Base-by-base conservation (phyloP, 2,329 filamentous ascomycete genomes). In the Alternaria hordeiaustralica region DNA sequence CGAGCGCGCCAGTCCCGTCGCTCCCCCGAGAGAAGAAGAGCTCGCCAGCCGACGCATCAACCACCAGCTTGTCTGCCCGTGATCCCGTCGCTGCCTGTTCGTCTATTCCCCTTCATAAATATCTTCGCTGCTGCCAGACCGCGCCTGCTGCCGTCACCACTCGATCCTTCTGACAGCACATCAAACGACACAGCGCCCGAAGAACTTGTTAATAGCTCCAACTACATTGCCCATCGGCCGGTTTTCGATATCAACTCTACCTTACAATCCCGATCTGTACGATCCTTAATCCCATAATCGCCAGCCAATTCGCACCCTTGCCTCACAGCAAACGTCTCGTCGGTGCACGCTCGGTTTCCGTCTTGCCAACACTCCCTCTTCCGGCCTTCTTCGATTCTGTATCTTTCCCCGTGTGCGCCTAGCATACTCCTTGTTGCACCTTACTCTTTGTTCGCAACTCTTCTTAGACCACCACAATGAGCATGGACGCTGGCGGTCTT, bases 401-500 rank as follows among this genome's bases (percentile, higher is more conserved):
- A 75, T 76, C 75, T 70, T 74, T 78, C 63, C 60, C 36, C 58
- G 68, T 73, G 65, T 72, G 65, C 66, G 51, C 59, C 56, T 67
- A 70, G 67, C 75, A 71, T 70, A 70, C 63, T 26, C 70, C 68
- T 76, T 70, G 67, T 71, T 73, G 62, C 72, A 72, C 66, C 57
- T 75, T 74, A 75, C 69, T 59, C 72, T 74, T 74, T 75, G 66
- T 74, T 60, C 67, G 58, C 67, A 66, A 68, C 64, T 66, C 69
- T 71, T 61, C 67, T 58, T 63, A 71, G 69, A 66, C 70, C 61
- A 65, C 66, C 70, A 75, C 63, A 66, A 79, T 83, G 84, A 86
- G 84, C 82, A 90, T 96, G 91, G 92, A 97, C 95, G 90, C 95
- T 89, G 95, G 95, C 88, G 93, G 94, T 96, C 93, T 97, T 86